Percentiles rank a stretch among this genome's conserved stretches.
phyloP scores from a whole-genome alignment of 768 basidiomycete genomes.

The Xerocomellus dryophilus region DNA sequence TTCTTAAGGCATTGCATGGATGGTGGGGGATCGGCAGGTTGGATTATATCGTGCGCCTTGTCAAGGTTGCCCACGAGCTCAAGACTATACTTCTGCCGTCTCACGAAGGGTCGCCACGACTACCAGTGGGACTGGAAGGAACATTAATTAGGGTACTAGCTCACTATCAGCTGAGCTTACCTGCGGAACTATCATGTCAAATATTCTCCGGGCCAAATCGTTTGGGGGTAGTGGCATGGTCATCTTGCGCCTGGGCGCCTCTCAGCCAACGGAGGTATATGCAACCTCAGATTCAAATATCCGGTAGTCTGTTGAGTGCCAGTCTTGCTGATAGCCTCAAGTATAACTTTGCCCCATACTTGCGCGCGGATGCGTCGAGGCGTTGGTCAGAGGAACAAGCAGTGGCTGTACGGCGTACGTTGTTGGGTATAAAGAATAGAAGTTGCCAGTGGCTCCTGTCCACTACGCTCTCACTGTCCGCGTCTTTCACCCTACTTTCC shows the following conservation, averaged over 20 bases:
- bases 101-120: not conserved
- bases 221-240: too few species aligned
- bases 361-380: too few species aligned
- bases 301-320: not conserved
- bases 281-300: not conserved
- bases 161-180: not conserved
- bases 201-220: not conserved
- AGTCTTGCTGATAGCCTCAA: not conserved
- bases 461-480: not conserved
- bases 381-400: not conserved
- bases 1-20: too few species aligned
- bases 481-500: not conserved
- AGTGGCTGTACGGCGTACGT: constrained; percentile 19
- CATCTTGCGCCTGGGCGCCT: not conserved
- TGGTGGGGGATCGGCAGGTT: too few species aligned
- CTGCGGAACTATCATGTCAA: not conserved
- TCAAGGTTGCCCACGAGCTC: too few species aligned
- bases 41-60: too few species aligned
- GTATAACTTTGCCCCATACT: not conserved
- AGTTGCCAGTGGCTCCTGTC: constrained; percentile 25
- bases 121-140: not conserved
- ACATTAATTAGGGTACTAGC: not conserved
- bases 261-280: not conserved
- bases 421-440: not conserved
- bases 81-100: not conserved